These are phyloP conservation scores for Cyclospora cayetanensis DNA, from an alignment of 169 alveolate genomes.

Conservation along the genomic window DNA sequence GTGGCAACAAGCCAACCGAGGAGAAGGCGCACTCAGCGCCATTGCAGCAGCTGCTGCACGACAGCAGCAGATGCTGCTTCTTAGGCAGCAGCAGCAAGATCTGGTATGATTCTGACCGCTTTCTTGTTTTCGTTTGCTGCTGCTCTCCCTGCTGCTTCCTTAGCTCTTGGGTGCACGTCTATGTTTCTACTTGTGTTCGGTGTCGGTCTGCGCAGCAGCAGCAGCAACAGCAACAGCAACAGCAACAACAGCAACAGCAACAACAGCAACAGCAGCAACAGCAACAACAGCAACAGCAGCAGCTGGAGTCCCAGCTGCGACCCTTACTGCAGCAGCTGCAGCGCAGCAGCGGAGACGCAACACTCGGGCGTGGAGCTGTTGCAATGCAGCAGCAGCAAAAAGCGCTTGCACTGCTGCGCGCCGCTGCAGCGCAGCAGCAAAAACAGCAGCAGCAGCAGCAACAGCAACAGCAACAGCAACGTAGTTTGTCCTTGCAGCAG, in stretches of 20 bases:
- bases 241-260: conserved; percentile 8
- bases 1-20: conserved; percentile 17
- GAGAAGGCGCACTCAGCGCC: background rate
- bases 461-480: conserved; percentile 40
- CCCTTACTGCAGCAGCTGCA: conserved; percentile 62
- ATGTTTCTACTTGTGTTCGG: background rate
- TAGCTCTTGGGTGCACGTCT: background rate
- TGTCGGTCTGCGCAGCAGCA: background rate
- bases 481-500: conserved; percentile 34
- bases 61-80: conserved; percentile 30
- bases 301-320: conserved; percentile 49
- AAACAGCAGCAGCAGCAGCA: background rate
- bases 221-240: conserved; percentile 55
- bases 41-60: conserved; percentile 27
- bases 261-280: background rate
- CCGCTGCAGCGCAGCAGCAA: conserved; percentile 25
- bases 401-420: conserved; percentile 57
- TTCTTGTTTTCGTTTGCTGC: background rate
- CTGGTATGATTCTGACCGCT: background rate
- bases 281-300: conserved; percentile 54
- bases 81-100: conserved; percentile 37
- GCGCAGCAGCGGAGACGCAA: conserved; percentile 5
- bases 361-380: conserved; percentile 14
- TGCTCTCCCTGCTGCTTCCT: background rate
- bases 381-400: conserved; percentile 41